Conservation (phyloP, 192 early-diverging fungal genomes). For the Coemansia sp. region DNA sequence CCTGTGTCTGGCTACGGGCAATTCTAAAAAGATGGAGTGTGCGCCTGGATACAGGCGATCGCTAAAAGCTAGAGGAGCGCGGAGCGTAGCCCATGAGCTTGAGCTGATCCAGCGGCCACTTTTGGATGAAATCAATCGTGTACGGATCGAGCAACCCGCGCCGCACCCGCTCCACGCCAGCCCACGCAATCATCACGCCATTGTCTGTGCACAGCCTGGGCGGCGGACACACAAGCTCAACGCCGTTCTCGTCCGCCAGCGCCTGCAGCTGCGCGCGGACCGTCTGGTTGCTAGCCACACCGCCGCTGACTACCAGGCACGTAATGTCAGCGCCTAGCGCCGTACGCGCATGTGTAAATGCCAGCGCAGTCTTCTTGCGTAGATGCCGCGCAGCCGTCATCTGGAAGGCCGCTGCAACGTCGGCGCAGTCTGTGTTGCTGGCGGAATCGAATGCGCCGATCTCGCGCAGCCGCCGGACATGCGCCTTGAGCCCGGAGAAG, state of each 20-base stretch:
- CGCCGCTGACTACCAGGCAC: constrained; percentile 70
- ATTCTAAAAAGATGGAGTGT: too few relatives aligned
- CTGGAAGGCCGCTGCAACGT: constrained; percentile 76
- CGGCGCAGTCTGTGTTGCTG: constrained; percentile 46
- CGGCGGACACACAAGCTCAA: constrained; percentile 71
- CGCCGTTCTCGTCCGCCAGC: constrained; percentile 39
- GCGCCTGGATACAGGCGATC: background rate
- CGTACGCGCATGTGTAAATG: constrained; percentile 51
- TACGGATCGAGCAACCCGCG: constrained; percentile 67
- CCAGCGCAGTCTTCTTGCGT: constrained; percentile 62
- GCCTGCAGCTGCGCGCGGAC: constrained; percentile 54
- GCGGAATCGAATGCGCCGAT: constrained; percentile 24
- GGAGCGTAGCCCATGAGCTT: constrained; percentile 37
- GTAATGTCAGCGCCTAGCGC: constrained; percentile 37
- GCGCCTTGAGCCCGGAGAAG: constrained; percentile 74
- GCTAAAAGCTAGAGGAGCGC: constrained; percentile 19
- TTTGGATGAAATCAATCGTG: constrained; percentile 69
- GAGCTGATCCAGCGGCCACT: constrained; percentile 68
- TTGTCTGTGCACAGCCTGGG: constrained; percentile 78
- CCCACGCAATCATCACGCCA: constrained; percentile 84
- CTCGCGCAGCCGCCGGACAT: constrained; percentile 56
- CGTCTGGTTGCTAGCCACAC: constrained; percentile 70
- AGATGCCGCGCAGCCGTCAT: constrained; percentile 59
- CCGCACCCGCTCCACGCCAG: constrained; percentile 70
- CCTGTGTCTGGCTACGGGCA: too few relatives aligned